phyloP scores from a whole-genome alignment of 2,329 filamentous ascomycete species.

The Blastomyces parvus region DNA sequence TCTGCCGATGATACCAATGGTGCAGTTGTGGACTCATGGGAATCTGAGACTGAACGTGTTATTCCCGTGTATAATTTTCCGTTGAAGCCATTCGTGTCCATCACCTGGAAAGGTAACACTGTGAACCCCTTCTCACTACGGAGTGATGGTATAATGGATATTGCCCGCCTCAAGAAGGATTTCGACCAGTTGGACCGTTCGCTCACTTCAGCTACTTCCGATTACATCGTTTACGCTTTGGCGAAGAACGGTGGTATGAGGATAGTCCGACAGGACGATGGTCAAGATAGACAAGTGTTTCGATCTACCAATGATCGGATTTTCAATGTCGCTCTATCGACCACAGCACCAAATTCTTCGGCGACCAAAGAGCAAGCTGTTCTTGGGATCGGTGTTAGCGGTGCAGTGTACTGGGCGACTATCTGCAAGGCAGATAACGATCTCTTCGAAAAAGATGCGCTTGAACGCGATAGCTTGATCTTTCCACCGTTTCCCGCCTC shows the following conservation, averaged over 20 bases:
- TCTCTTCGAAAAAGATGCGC: conserved; percentile 64
- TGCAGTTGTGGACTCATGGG: conserved; percentile 26
- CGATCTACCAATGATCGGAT: conserved; percentile 85
- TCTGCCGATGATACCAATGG: conserved; percentile 25
- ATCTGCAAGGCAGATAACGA: conserved; percentile 70
- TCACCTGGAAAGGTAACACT: conserved; percentile 50
- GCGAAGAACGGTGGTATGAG: conserved; percentile 86
- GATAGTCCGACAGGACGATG: conserved; percentile 89
- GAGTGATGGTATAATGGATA: conserved; percentile 76
- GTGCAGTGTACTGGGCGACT: conserved; percentile 91
- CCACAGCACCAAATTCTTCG: conserved; percentile 47
- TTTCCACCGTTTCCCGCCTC: conserved; percentile 77
- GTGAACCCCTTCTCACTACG: conserved; percentile 55
- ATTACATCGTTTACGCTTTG: conserved; percentile 90
- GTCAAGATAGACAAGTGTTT: conserved; percentile 84
- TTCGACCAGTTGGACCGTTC: conserved; percentile 96
- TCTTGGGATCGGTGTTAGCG: conserved; percentile 86
- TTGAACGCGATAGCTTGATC: conserved; percentile 78
- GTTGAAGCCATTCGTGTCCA: conserved; percentile 90
- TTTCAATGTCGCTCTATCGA: conserved; percentile 83
- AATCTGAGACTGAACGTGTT: conserved; percentile 55
- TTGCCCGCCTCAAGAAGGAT: conserved; percentile 90
- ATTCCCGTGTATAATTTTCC: conserved; percentile 91
- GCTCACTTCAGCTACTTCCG: conserved; percentile 76
- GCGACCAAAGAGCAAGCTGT: conserved; percentile 64